phyloP scores from a whole-genome alignment of 106 monocot species.

The Posidonia australis region DNA sequence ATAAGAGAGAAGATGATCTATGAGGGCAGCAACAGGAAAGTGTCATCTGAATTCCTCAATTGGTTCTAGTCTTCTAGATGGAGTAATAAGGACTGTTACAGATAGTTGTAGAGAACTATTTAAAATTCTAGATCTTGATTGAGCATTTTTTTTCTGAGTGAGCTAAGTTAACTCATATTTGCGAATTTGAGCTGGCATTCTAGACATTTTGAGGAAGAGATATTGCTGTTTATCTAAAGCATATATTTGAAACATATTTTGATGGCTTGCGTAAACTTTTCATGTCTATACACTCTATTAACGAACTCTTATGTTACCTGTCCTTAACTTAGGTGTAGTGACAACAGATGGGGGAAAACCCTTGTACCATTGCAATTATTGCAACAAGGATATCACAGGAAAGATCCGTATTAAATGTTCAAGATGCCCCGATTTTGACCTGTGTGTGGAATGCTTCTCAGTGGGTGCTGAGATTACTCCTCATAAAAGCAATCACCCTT shows the following conservation, averaged over 20 bases:
- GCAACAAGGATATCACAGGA: conserved; percentile 97
- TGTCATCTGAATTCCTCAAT: no score
- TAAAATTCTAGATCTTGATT: no score
- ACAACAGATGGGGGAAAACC: conserved; percentile 72
- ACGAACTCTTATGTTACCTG: neutral
- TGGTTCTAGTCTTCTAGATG: no score
- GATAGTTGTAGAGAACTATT: neutral
- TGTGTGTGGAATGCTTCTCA: conserved; percentile 96
- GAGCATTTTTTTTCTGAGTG: neutral
- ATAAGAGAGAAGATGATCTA: no score
- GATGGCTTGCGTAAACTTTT: no score
- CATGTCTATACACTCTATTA: neutral
- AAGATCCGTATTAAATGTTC: conserved; percentile 95
- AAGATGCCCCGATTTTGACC: conserved; percentile 94
- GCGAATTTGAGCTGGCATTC: neutral
- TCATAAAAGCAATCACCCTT: conserved; percentile 94
- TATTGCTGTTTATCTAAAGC: neutral
- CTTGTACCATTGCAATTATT: conserved; percentile 89
- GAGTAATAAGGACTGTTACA: no score
- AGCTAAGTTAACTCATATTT: neutral
- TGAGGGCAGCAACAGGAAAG: no score
- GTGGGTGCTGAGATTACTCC: conserved; percentile 96
- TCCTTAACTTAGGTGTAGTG: conserved; percentile 37
- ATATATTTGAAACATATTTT: no score
- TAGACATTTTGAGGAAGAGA: neutral